Evolutionary conservation across 1,139 yeast species (phyloP).

Genomic region (Yamadazyma diospyri): DNA sequence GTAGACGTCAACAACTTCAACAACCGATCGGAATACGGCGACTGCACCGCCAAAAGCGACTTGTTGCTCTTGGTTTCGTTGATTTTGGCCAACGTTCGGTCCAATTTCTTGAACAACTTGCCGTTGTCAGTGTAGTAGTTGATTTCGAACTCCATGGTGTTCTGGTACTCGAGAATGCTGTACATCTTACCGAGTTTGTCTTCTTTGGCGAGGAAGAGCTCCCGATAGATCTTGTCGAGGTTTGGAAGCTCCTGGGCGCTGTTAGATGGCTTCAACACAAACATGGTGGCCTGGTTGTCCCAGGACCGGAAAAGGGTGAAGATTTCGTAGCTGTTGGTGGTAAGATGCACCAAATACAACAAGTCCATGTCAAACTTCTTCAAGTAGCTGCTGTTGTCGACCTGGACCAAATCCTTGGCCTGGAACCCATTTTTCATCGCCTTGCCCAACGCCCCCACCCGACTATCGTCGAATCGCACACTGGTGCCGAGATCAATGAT

Average conservation of each 20-base stretch:
- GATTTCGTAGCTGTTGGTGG: constrained; percentile 74
- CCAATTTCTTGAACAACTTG: constrained; percentile 52
- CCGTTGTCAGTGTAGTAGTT: constrained; percentile 46
- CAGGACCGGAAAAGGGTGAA: constrained; percentile 68
- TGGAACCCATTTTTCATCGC: constrained; percentile 87
- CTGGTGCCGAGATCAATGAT: constrained; percentile 74
- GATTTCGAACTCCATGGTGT: constrained; percentile 49
- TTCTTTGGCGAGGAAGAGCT: constrained; percentile 44
- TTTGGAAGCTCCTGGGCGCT: constrained; percentile 66
- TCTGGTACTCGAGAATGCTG: constrained; percentile 49
- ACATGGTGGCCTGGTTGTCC: constrained; percentile 50
- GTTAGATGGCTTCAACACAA: constrained; percentile 65
- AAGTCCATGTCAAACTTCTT: constrained; percentile 55
- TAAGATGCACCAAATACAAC: constrained; percentile 67
- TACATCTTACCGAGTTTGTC: constrained; percentile 41
- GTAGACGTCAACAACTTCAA: constrained; percentile 41
- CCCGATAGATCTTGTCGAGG: constrained; percentile 53
- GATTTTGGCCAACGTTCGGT: constrained; percentile 51
- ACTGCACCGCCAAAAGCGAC: constrained; percentile 67
- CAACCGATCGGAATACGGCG: constrained; percentile 55
- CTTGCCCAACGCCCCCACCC: constrained; percentile 79
- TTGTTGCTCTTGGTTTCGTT: constrained; percentile 69
- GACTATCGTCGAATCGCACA: constrained; percentile 64
- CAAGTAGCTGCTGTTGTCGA: constrained; percentile 50
- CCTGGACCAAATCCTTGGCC: constrained; percentile 49